Evolutionary conservation across 1,139 yeast genomes (phyloP).

Genomic region (Suhomyces anneliseae): DNA sequence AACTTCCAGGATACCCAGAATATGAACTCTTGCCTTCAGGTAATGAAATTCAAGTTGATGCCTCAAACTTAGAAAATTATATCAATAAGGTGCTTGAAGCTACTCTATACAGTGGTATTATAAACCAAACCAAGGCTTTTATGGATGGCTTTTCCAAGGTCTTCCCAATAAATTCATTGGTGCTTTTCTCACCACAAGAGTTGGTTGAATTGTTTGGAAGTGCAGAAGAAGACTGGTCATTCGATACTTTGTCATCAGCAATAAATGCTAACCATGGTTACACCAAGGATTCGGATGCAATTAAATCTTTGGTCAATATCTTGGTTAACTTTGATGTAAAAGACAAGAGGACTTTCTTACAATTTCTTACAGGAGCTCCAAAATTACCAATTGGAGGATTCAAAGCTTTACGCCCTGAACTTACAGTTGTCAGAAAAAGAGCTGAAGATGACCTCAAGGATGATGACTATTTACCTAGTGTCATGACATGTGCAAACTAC

Average conservation of each 20-base stretch:
- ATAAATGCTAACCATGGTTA: constrained; percentile 93
- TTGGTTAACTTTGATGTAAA: constrained; percentile 51
- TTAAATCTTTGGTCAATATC: constrained; percentile 59
- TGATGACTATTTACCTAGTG: constrained; percentile 93
- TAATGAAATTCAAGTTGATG: constrained; percentile 45
- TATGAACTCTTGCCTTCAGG: constrained; percentile 64
- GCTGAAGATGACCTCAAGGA: constrained; percentile 64
- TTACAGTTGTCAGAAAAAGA: constrained; percentile 84
- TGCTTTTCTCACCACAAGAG: constrained; percentile 73
- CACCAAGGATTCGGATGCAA: constrained; percentile 64
- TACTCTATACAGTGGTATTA: constrained; percentile 65
- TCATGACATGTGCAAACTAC: constrained; percentile 97
- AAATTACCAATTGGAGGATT: constrained; percentile 94
- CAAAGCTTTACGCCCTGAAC: constrained; percentile 73
- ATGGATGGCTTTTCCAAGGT: constrained; percentile 81
- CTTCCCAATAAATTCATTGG: constrained; percentile 74
- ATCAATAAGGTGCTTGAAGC: constrained; percentile 59
- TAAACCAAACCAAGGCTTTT: constrained; percentile 66
- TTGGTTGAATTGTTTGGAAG: constrained; percentile 63
- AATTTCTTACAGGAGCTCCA: constrained; percentile 92
- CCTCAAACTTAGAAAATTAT: constrained; percentile 58
- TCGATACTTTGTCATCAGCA: constrained; percentile 55
- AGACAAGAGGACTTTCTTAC: constrained; percentile 74
- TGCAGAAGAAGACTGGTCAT: constrained; percentile 86
- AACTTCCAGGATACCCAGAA: constrained; percentile 74